Conservation (phyloP, 129 eudicot species). For the Flaveria ramosissima region DNA sequence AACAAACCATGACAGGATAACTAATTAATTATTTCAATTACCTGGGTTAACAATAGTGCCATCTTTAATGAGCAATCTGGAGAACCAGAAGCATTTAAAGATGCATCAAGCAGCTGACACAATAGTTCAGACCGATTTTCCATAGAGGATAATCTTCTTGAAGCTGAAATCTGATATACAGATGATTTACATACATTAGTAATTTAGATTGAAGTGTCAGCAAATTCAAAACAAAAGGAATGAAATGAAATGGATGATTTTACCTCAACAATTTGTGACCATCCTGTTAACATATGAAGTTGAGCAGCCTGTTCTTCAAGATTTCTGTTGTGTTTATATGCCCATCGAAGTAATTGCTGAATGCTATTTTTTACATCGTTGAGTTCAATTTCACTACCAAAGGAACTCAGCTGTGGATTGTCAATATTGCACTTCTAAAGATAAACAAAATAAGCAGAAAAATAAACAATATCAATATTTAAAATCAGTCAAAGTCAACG, state of each 20-base stretch:
- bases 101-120: conserved; percentile 91
- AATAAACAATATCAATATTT: background rate
- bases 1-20: background rate
- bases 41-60: conserved; percentile 88
- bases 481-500: background rate
- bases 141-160: conserved; percentile 71
- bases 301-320: conserved; percentile 99
- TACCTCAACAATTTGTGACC: conserved; percentile 98
- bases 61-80: conserved; percentile 93
- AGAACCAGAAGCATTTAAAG: conserved; percentile 86
- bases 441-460: background rate
- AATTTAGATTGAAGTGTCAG: conserved; percentile 5
- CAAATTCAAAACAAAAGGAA: background rate
- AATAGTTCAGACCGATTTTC: conserved; percentile 75
- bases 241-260: conserved; percentile 8
- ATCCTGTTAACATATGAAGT: conserved; percentile 92
- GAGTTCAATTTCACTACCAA: conserved; percentile 74
- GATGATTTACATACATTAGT: background rate
- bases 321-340: conserved; percentile 94
- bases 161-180: conserved; percentile 65
- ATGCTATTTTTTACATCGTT: conserved; percentile 65
- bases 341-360: conserved; percentile 88
- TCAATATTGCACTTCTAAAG: conserved; percentile 58
- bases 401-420: conserved; percentile 62
- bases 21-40: conserved; percentile 19